These are phyloP conservation scores for Helianthus annuus DNA, from an alignment of 129 eudicot genomes.

Conservation along the genomic window DNA sequence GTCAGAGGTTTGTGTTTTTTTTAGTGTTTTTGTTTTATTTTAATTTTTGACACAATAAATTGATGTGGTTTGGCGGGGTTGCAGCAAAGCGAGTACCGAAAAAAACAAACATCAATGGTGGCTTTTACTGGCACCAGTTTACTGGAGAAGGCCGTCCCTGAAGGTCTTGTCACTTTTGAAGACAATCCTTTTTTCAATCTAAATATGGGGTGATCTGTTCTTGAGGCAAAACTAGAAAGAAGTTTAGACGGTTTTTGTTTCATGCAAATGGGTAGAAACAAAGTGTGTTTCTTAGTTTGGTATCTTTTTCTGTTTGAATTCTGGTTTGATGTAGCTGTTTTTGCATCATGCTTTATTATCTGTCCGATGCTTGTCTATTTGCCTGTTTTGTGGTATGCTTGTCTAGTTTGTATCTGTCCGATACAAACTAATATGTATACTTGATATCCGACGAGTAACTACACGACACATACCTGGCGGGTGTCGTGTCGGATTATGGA, in stretches of 20 bases:
- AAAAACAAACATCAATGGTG: neutral
- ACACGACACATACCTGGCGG: too few relatives aligned
- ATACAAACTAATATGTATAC: too few relatives aligned
- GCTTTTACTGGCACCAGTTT: neutral
- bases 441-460: too few relatives aligned
- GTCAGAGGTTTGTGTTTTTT: conserved; percentile 35
- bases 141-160: neutral
- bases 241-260: neutral
- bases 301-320: neutral
- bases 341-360: too few relatives aligned
- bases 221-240: neutral
- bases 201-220: neutral
- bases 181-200: neutral
- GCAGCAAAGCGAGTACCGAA: neutral
- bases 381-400: too few relatives aligned
- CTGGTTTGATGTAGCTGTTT: neutral
- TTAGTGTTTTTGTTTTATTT: neutral
- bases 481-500: too few relatives aligned
- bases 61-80: neutral
- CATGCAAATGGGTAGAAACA: neutral
- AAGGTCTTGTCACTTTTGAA: neutral
- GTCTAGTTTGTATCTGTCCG: too few relatives aligned
- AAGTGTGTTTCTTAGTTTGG: neutral
- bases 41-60: neutral
- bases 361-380: too few relatives aligned